phyloP scores from a whole-genome alignment of 2,329 filamentous ascomycete genomes.

The Bipolaris sorokiniana region DNA sequence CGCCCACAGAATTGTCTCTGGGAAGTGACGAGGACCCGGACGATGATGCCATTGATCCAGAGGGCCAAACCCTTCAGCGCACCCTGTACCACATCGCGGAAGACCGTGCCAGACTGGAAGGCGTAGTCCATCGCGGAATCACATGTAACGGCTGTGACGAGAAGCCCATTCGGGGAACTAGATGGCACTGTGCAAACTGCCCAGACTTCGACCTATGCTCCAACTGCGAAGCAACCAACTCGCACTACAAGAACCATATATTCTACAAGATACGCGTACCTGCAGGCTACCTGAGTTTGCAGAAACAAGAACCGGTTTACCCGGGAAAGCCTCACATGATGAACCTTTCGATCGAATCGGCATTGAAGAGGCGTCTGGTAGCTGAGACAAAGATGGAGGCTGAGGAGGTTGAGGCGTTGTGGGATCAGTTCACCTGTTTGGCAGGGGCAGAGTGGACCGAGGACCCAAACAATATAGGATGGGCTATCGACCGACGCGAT shows the following conservation, averaged over 20 bases:
- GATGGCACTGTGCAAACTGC: slow-evolving; percentile 95
- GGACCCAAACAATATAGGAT: slow-evolving; percentile 76
- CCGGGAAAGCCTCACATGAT: slow-evolving; percentile 73
- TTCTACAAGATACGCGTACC: slow-evolving; percentile 97
- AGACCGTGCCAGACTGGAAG: slow-evolving; percentile 79
- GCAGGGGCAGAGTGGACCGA: slow-evolving; percentile 83
- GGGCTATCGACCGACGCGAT: slow-evolving; percentile 89
- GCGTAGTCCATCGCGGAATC: slow-evolving; percentile 87
- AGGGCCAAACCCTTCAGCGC: slow-evolving; percentile 81
- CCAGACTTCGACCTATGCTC: slow-evolving; percentile 96
- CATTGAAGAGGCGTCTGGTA: slow-evolving; percentile 67
- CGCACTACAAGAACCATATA: slow-evolving; percentile 87
- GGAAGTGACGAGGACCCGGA: slow-evolving; percentile 46
- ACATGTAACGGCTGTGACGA: slow-evolving; percentile 89
- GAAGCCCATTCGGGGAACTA: slow-evolving; percentile 86
- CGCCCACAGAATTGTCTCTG: slow-evolving; percentile 41
- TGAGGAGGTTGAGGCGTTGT: slow-evolving; percentile 88
- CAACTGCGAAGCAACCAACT: slow-evolving; percentile 77
- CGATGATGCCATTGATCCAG: slow-evolving; percentile 50
- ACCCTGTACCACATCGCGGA: slow-evolving; percentile 92
- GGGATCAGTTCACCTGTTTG: slow-evolving; percentile 96
- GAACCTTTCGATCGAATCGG: slow-evolving; percentile 68
- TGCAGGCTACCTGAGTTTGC: slow-evolving; percentile 78
- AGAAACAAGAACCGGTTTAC: slow-evolving; percentile 63
- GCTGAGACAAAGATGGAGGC: slow-evolving; percentile 66